phyloP scores from a whole-genome alignment of 2,329 filamentous ascomycete genomes.

The Pseudocercospora eumusae region DNA sequence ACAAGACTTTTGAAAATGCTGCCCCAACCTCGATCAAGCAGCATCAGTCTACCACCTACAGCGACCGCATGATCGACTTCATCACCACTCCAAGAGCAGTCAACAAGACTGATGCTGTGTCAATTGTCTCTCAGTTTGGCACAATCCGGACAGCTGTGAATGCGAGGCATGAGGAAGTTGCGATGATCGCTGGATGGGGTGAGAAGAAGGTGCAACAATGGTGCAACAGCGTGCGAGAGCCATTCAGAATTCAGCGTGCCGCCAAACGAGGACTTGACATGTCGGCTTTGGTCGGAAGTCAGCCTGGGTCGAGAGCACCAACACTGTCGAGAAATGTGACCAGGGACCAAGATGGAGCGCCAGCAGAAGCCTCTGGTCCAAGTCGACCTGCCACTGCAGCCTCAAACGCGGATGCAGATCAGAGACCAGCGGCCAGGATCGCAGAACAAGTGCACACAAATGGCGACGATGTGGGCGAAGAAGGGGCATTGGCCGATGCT shows the following conservation, averaged over 20 bases:
- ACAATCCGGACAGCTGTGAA: constrained; percentile 85
- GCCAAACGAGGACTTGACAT: constrained; percentile 55
- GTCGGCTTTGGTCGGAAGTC: constrained; percentile 34
- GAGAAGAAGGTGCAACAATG: constrained; percentile 91
- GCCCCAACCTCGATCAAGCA: constrained; percentile 79
- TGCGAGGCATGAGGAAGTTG: constrained; percentile 80
- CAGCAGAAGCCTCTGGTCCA: constrained; percentile 4
- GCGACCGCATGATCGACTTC: constrained; percentile 86
- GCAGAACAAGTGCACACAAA: constrained; percentile 30
- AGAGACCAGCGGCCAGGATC: constrained; percentile 39
- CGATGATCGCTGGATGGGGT: constrained; percentile 86
- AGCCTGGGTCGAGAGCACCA: constrained; percentile 29
- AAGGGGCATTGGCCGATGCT: constrained; percentile 47
- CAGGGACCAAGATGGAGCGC: constrained; percentile 26
- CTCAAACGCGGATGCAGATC: constrained; percentile 45
- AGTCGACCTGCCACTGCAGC: constrained; percentile 29
- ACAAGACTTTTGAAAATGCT: constrained; percentile 91
- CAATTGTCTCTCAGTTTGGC: constrained; percentile 87
- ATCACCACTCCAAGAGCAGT: constrained; percentile 85
- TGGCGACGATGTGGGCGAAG: constrained; percentile 44
- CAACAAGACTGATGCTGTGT: constrained; percentile 92
- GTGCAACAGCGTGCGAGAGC: constrained; percentile 78
- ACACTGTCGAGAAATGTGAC: constrained; percentile 36
- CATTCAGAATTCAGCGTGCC: constrained; percentile 74
- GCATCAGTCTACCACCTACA: constrained; percentile 78